Base-by-base conservation (phyloP, 495 filamentous ascomycete genomes). In the Penicillium waksmanii region DNA sequence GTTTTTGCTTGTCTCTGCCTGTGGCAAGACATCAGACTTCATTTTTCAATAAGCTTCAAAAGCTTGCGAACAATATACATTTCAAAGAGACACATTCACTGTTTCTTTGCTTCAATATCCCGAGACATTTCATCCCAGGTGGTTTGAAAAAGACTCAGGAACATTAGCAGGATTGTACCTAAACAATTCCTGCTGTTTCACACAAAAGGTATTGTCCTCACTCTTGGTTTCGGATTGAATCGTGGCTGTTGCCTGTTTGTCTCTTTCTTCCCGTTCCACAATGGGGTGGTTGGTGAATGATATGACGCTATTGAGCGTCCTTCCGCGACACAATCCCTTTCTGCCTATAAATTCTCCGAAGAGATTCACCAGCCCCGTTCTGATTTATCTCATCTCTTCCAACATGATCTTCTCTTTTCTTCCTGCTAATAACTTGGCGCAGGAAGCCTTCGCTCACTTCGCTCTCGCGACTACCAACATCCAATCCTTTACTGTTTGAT, bases 131-230 rank as follows among this genome's bases (percentile, higher is more conserved):
- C 27, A 11, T n/a, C 33, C 25, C 43, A 46, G 53, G 35, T n/a
- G 33, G 18, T 19, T 36, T 31, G 34, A 36, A 9, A 33, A 21
- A 43, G 55, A 13, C 21, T 19, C 23, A 19, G 23, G 58, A 55
- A 38, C 36, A 51, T 55, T 51, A 57, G 53, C 56, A 50, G 57
- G 50, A 58, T 21, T 57, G 46, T 48, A 58, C 57, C 42, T 10
- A 56, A 17, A 49, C 51, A 59, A 17, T 42, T 33, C 38, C 46
- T 48, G 50, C 52, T 60, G 48, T 64, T 31, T 46, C 34, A 27
- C 5, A 61, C 55, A 64, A 69, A 66, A 48, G 66, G 66, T 69
- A 66, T 64, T 64, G 54, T 66, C n/a, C 23, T 53, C 42, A 40
- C 50, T 62, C 56, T 46, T 52, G 15, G 17, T 58, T 36, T 25